Conservation (phyloP, 2,329 filamentous ascomycete genomes). For the Colletotrichum lindemuthianum region DNA sequence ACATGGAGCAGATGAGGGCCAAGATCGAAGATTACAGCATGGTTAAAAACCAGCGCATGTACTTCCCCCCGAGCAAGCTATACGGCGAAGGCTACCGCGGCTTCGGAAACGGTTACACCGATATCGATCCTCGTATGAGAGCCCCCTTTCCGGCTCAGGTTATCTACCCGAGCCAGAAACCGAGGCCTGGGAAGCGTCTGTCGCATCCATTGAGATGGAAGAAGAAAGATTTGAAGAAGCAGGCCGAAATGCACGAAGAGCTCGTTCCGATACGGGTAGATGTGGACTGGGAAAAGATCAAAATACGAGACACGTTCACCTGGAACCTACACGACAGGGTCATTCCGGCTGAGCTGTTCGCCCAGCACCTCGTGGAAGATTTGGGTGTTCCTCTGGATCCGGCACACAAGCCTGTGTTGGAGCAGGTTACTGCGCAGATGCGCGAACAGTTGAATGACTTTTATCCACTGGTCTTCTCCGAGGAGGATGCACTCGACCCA, state of each 20-base stretch:
- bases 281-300: slow-evolving; percentile 94
- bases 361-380: slow-evolving; percentile 90
- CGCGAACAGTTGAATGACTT: slow-evolving; percentile 92
- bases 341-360: slow-evolving; percentile 82
- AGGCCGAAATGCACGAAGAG: slow-evolving; percentile 92
- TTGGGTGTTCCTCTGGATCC: slow-evolving; percentile 74
- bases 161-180: slow-evolving; percentile 82
- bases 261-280: slow-evolving; percentile 91
- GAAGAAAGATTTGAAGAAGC: slow-evolving; percentile 82
- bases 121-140: slow-evolving; percentile 49
- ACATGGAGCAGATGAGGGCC: slow-evolving; percentile 71
- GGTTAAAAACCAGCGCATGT: slow-evolving; percentile 63
- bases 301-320: slow-evolving; percentile 95
- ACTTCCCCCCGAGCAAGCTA: slow-evolving; percentile 65
- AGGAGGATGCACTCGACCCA: slow-evolving; percentile 90
- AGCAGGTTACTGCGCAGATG: slow-evolving; percentile 74
- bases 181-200: slow-evolving; percentile 79
- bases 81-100: slow-evolving; percentile 85
- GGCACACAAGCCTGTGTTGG: slow-evolving; percentile 69
- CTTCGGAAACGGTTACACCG: slow-evolving; percentile 88
- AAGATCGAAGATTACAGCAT: slow-evolving; percentile 77
- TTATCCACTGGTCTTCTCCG: slow-evolving; percentile 89
- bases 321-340: slow-evolving; percentile 97
- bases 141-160: slow-evolving; percentile 49
- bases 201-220: slow-evolving; percentile 78